A percentile compares a stretch with the other conserved stretches of the same genome.
Conservation (phyloP, 2,329 filamentous ascomycete species). For the Purpureocillium lavendulum region DNA sequence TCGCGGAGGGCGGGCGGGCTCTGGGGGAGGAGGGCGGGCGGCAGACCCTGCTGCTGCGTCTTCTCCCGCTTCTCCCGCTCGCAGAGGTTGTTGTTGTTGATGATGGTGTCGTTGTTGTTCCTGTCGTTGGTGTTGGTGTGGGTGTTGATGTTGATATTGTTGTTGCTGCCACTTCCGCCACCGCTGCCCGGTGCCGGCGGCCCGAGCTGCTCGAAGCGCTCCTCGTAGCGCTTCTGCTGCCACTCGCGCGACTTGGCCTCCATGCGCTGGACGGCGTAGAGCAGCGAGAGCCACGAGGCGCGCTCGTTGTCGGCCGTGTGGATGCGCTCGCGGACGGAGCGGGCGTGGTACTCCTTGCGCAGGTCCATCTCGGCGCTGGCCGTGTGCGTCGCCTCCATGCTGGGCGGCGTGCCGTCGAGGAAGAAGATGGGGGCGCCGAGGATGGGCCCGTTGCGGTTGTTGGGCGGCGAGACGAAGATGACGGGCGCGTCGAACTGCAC, state of each 20-base stretch:
- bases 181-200: no score
- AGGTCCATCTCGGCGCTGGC: constrained; percentile 21
- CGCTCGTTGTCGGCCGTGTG: constrained; percentile 49
- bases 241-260: constrained; percentile 39
- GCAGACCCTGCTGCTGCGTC: no score
- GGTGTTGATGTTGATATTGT: no score
- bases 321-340: constrained; percentile 24
- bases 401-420: constrained; percentile 28
- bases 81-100: no score
- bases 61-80: no score
- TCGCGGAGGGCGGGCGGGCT: constrained; percentile 15
- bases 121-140: no score
- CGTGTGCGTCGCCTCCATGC: constrained; percentile 24
- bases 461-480: constrained; percentile 38
- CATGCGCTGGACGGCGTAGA: constrained; percentile 42
- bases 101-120: no score
- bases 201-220: constrained; percentile 3
- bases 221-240: constrained; percentile 27
- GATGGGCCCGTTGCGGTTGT: constrained; percentile 29
- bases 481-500: constrained; percentile 41
- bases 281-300: constrained; percentile 44
- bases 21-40: no score
- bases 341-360: constrained; percentile 15
- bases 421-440: constrained; percentile 21
- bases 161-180: no score